Percentiles rank a stretch among this genome's conserved stretches.
These are phyloP conservation scores for Ophiognomonia clavigignenti-juglandacearum DNA, from an alignment of 2,329 filamentous ascomycete species.

Conservation along the genomic window DNA sequence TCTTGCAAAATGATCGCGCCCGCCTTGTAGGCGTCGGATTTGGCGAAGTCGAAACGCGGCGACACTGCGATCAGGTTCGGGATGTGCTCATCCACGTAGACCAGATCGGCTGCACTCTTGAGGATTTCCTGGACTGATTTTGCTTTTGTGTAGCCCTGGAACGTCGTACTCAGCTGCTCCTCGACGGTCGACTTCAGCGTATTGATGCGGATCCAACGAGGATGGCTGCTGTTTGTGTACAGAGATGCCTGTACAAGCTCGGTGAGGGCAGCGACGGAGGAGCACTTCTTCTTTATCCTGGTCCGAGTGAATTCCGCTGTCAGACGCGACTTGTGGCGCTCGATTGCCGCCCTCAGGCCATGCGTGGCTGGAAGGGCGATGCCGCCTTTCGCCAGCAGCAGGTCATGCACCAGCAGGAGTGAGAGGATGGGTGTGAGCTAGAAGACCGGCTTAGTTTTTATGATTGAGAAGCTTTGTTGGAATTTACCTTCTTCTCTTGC, in stretches of 20 bases:
- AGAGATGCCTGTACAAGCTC: slow-evolving; percentile 50
- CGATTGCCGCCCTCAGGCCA: slow-evolving; percentile 68
- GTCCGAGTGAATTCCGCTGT: slow-evolving; percentile 78
- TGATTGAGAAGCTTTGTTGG: not conserved
- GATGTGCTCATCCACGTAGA: slow-evolving; percentile 75
- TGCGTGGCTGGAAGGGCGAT: slow-evolving; percentile 78
- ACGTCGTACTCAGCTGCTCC: slow-evolving; percentile 70
- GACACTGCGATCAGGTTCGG: slow-evolving; percentile 79
- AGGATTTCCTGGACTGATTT: slow-evolving; percentile 53
- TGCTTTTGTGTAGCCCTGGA: slow-evolving; percentile 58
- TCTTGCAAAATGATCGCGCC: slow-evolving; percentile 89
- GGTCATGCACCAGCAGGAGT: slow-evolving; percentile 79
- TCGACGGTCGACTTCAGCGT: slow-evolving; percentile 66
- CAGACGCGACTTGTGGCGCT: slow-evolving; percentile 76
- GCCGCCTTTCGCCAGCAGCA: slow-evolving; percentile 74
- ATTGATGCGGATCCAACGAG: slow-evolving; percentile 92
- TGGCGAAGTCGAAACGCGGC: slow-evolving; percentile 65
- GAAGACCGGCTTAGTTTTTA: slow-evolving; percentile 21
- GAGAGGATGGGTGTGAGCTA: slow-evolving; percentile 78
- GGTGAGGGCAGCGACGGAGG: slow-evolving; percentile 62
- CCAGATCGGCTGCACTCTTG: slow-evolving; percentile 36
- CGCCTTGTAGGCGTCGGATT: slow-evolving; percentile 65
- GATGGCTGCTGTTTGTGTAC: slow-evolving; percentile 55
- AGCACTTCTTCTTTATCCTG: slow-evolving; percentile 65
- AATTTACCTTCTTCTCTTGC: slow-evolving; percentile 75